phyloP scores from a whole-genome alignment of 2,329 filamentous ascomycete genomes.

The Cladosporium sp. region DNA sequence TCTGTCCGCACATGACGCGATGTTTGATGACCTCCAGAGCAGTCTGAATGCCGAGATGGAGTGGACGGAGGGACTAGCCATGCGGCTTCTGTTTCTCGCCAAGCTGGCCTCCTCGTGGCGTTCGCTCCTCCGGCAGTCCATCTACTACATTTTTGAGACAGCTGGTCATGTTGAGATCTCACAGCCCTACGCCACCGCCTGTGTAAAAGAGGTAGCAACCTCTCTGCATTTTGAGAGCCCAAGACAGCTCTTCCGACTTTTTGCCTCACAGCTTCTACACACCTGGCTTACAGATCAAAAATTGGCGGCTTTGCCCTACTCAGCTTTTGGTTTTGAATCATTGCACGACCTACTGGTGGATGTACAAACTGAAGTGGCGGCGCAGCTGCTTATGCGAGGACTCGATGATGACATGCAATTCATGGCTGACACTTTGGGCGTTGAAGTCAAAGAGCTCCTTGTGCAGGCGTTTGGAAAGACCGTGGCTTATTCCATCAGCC shows the following conservation, averaged over 20 bases:
- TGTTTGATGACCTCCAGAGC: slow-evolving; percentile 78
- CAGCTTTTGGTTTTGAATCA: slow-evolving; percentile 73
- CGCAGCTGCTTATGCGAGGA: slow-evolving; percentile 76
- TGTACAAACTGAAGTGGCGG: slow-evolving; percentile 71
- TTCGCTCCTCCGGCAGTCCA: slow-evolving; percentile 76
- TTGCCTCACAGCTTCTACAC: slow-evolving; percentile 82
- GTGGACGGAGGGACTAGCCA: slow-evolving; percentile 75
- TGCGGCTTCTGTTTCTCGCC: slow-evolving; percentile 71
- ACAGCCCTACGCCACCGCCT: slow-evolving; percentile 65
- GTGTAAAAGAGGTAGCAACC: slow-evolving; percentile 61
- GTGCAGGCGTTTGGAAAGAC: slow-evolving; percentile 68
- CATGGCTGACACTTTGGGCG: slow-evolving; percentile 55
- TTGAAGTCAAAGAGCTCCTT: slow-evolving; percentile 55
- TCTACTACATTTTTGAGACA: slow-evolving; percentile 92
- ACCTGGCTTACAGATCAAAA: slow-evolving; percentile 69
- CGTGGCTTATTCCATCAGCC: slow-evolving; percentile 77
- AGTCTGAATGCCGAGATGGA: slow-evolving; percentile 69
- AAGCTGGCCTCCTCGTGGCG: slow-evolving; percentile 78
- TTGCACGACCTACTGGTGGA: slow-evolving; percentile 65
- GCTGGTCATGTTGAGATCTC: slow-evolving; percentile 66
- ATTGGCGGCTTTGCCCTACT: slow-evolving; percentile 70
- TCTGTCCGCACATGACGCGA: slow-evolving; percentile 74
- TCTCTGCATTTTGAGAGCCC: slow-evolving; percentile 62
- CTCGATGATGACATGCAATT: slow-evolving; percentile 59
- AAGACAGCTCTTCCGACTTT: slow-evolving; percentile 71